Conservation (phyloP, 805 yeast species). For the Candida maesae region DNA sequence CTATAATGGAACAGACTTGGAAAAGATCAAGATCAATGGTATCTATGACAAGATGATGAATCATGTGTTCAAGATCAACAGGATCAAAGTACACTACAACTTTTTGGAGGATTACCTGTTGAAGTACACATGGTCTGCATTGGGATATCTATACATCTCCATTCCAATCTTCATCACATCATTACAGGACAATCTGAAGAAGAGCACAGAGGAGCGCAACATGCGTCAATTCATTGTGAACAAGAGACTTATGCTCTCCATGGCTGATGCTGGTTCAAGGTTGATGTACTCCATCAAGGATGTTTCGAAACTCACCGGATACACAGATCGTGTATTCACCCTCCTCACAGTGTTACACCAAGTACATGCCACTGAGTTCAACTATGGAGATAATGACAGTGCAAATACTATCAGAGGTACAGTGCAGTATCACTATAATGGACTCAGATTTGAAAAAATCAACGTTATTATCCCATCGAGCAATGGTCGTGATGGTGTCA, state of each 20-base stretch:
- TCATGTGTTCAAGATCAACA: conserved; percentile 52
- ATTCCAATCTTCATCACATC: conserved; percentile 76
- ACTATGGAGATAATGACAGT: conserved; percentile 36
- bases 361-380: conserved; percentile 58
- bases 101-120: conserved; percentile 80
- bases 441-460: conserved; percentile 78
- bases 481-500: conserved; percentile 57
- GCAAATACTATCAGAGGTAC: conserved; percentile 71
- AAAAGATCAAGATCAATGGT: conserved; percentile 58
- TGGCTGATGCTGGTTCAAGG: conserved; percentile 94
- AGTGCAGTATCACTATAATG: conserved; percentile 68
- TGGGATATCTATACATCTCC: conserved; percentile 89
- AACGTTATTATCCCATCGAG: conserved; percentile 76
- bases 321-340: conserved; percentile 80
- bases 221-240: conserved; percentile 89
- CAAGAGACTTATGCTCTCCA: conserved; percentile 81
- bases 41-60: conserved; percentile 55
- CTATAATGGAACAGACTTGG: conserved; percentile 83
- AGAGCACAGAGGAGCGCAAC: conserved; percentile 43
- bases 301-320: conserved; percentile 85
- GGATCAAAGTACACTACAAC: conserved; percentile 61
- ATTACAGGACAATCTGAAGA: conserved; percentile 26
- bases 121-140: conserved; percentile 91
- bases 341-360: conserved; percentile 75
- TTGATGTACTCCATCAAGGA: conserved; percentile 94